phyloP scores from a whole-genome alignment of 2,329 filamentous ascomycete species.

The Botrytis porri region DNA sequence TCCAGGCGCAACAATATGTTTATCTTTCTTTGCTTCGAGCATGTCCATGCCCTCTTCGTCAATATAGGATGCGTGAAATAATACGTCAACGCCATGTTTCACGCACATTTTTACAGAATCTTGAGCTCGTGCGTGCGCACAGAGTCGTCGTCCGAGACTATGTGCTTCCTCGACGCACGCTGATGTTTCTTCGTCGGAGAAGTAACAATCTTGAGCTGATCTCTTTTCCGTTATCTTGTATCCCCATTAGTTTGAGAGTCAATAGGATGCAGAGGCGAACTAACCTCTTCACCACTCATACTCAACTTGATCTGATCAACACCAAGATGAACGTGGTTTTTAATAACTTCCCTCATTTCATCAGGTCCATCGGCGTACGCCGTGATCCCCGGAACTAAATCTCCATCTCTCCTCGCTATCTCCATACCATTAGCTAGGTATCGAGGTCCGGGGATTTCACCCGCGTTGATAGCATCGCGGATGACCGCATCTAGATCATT shows the following conservation, averaged over 20 bases:
- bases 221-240: slow-evolving; percentile 33
- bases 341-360: slow-evolving; percentile 43
- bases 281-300: slow-evolving; percentile 38
- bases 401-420: slow-evolving; percentile 46
- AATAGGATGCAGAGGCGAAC: neutral
- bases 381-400: slow-evolving; percentile 41
- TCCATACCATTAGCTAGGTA: slow-evolving; percentile 50
- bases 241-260: neutral
- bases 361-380: slow-evolving; percentile 41
- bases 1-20: slow-evolving; percentile 43
- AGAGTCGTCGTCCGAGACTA: slow-evolving; percentile 39
- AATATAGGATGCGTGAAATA: slow-evolving; percentile 46
- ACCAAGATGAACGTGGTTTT: slow-evolving; percentile 40
- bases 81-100: slow-evolving; percentile 45
- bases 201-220: slow-evolving; percentile 46
- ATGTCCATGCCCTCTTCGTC: slow-evolving; percentile 43
- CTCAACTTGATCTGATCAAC: slow-evolving; percentile 46
- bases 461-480: slow-evolving; percentile 48
- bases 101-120: slow-evolving; percentile 46
- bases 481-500: slow-evolving; percentile 43
- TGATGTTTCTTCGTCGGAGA: slow-evolving; percentile 44
- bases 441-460: slow-evolving; percentile 47
- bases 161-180: slow-evolving; percentile 48
- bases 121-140: slow-evolving; percentile 44
- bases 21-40: slow-evolving; percentile 41